A percentile compares a stretch with the other conserved stretches of the same genome.
These are phyloP conservation scores for Sporothrix dimorphospora DNA, from an alignment of 2,329 filamentous ascomycete genomes.

Conservation along the genomic window DNA sequence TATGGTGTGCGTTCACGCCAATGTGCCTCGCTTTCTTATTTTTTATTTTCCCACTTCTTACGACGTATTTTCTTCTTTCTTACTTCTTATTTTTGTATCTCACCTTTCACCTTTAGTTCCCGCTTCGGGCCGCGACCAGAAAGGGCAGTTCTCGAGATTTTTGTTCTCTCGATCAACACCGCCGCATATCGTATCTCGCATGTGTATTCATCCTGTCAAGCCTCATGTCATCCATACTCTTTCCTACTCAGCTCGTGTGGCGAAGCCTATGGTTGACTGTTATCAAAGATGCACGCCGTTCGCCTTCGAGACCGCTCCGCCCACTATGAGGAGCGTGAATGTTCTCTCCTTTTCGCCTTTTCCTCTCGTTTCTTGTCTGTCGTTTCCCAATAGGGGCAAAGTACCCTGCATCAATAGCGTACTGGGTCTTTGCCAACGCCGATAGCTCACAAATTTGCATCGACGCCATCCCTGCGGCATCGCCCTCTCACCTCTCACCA, in stretches of 20 bases:
- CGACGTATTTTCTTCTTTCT: background rate
- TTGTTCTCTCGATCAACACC: background rate
- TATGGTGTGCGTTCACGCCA: background rate
- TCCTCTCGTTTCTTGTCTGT: background rate
- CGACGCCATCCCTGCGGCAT: conserved; percentile 1
- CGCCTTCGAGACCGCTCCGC: no score
- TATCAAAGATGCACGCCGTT: background rate
- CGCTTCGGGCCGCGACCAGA: background rate
- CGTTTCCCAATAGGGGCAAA: background rate
- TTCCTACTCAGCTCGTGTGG: background rate
- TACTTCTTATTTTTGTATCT: background rate
- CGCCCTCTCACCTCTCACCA: background rate
- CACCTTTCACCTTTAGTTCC: background rate
- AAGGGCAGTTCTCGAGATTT: background rate
- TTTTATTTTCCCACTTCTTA: background rate
- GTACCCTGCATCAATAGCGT: conserved; percentile 4
- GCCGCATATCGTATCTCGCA: background rate
- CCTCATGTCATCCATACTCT: background rate
- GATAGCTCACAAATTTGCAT: background rate
- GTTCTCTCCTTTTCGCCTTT: background rate
- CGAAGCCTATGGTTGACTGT: background rate
- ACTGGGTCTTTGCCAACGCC: background rate
- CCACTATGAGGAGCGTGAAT: background rate
- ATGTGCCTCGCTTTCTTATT: background rate
- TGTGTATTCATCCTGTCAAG: background rate